Percentiles rank a stretch among this genome's conserved stretches.
Conservation (phyloP, 2,329 filamentous ascomycete genomes). For the Botrytis tulipae region DNA sequence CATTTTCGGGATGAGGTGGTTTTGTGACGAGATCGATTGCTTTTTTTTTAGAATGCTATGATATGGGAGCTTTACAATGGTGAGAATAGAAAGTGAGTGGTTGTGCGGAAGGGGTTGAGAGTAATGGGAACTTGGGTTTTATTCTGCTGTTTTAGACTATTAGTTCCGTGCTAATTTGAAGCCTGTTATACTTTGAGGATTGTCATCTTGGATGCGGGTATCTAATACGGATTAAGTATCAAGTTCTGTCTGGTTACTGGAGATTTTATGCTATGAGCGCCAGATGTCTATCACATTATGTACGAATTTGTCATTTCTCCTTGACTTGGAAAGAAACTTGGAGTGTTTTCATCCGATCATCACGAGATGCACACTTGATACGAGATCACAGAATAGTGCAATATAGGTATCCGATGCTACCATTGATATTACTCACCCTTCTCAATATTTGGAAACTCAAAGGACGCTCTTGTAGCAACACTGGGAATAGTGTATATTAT, state of each 20-base stretch:
- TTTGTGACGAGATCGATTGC: not conserved
- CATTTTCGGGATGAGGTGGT: not conserved
- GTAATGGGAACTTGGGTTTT: not conserved
- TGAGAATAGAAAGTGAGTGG: not conserved
- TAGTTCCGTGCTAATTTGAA: not conserved
- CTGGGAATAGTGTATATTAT: not conserved
- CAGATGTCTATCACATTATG: not conserved
- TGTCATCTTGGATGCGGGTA: not conserved
- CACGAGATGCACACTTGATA: not conserved
- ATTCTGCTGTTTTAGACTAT: not conserved
- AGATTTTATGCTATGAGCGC: not conserved
- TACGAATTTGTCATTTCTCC: not conserved
- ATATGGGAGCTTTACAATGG: not conserved
- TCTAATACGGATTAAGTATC: not conserved
- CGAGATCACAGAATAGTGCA: not conserved
- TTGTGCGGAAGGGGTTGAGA: not conserved
- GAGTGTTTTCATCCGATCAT: not conserved
- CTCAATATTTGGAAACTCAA: not conserved
- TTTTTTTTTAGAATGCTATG: not conserved
- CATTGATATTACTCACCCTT: not conserved
- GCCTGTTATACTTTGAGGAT: not conserved
- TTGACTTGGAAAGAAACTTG: not conserved
- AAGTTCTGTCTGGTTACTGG: not conserved
- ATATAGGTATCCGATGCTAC: not conserved
- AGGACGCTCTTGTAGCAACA: not conserved